Evolutionary conservation across 345 rosid genomes (phyloP), one percentile per base, ranked within the genome.

Genomic region (Aegle marmelos): DNA sequence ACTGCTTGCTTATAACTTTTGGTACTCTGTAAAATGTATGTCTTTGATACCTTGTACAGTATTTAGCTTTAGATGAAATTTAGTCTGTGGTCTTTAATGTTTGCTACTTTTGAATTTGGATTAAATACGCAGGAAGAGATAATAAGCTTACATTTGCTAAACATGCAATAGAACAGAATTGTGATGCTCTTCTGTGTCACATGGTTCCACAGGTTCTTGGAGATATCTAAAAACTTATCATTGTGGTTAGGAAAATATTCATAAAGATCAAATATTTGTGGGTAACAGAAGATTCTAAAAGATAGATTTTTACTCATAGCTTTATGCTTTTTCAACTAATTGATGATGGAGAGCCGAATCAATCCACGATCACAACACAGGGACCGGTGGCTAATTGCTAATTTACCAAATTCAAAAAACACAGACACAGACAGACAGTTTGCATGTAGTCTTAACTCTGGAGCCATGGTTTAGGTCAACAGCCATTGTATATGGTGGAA

Each of bases 391-490:
- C 9, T 10, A 41, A n/a, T 39, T 24, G 6, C 14, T 14, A 68
- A 45, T 25, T 39, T 69, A 13, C 33, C 5, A 16, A 45, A 58
- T 58, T 2, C 27, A 62, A 41, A 24, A 62, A 31, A 9, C 62
- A 50, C 4, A 27, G 34, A 56, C 28, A 72, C 6, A 50, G n/a
- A 17, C 41, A 73, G 4, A 61, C 17, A 17, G 54, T 76, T 56
- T 56, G 77, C 69, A 33, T 63, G 28, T 7, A 76, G 68, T 36
- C 73, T 36, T 36, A 70, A 69, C 58, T 57, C 39, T 33, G 54
- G 22, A 74, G 61, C 56, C 10, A 39, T 24, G n/a, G 14, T 48
- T 39, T 62, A 28, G 70, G 24, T 78, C 25, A 27, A 64, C 66
- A 7, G 28, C 69, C 60, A 74, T 10, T 69, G 9, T 68, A 3